A percentile compares a stretch with the other conserved stretches of the same genome.
These are phyloP conservation scores for Aspergillus carbonarius DNA, from an alignment of 2,329 filamentous ascomycete genomes.

Conservation along the genomic window DNA sequence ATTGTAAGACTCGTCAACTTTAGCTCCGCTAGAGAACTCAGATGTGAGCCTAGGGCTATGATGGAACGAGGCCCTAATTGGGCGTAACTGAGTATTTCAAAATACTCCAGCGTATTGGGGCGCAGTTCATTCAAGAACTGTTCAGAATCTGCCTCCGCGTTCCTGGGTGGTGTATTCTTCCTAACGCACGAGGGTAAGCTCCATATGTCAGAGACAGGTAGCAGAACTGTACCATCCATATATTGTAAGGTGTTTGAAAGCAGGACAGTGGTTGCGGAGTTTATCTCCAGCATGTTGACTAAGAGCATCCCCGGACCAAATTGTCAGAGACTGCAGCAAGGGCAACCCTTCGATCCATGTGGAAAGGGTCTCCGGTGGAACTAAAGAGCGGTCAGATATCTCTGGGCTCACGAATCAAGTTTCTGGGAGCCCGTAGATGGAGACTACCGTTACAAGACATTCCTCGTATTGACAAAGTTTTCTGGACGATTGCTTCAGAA, in stretches of 20 bases:
- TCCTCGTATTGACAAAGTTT: slow-evolving; percentile 56
- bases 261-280: slow-evolving; percentile 59
- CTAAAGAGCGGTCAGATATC: slow-evolving; percentile 24
- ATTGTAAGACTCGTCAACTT: slow-evolving; percentile 50
- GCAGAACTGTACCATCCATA: slow-evolving; percentile 47
- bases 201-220: background rate
- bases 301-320: slow-evolving; percentile 63
- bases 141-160: slow-evolving; percentile 59
- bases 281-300: slow-evolving; percentile 54
- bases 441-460: slow-evolving; percentile 54
- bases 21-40: slow-evolving; percentile 55
- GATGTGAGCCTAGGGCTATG: slow-evolving; percentile 53
- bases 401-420: background rate
- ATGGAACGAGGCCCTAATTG: slow-evolving; percentile 57
- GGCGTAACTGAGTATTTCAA: slow-evolving; percentile 59
- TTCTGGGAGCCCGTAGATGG: background rate
- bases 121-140: slow-evolving; percentile 58
- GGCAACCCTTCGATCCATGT: slow-evolving; percentile 61
- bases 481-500: slow-evolving; percentile 46
- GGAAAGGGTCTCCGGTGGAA: slow-evolving; percentile 54
- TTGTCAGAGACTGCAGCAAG: slow-evolving; percentile 57
- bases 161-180: slow-evolving; percentile 29
- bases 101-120: slow-evolving; percentile 57
- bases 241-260: slow-evolving; percentile 61
- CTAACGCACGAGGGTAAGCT: slow-evolving; percentile 30